These are phyloP conservation scores for Phytophthora idaei DNA, from an alignment of 352 stramenopile species.

Conservation along the genomic window DNA sequence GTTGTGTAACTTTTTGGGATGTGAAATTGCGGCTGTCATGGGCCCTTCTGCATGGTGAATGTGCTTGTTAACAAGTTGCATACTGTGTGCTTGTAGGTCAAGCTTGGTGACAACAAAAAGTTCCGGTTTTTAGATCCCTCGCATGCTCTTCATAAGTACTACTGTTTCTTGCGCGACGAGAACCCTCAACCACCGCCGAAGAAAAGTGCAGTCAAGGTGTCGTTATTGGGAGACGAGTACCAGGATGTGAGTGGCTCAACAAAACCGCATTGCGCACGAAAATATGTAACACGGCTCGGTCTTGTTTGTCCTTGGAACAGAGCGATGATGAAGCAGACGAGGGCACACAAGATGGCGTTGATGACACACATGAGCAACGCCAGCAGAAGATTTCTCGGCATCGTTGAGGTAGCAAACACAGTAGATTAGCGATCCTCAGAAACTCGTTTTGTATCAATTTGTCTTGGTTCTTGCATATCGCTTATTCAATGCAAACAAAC, in stretches of 20 bases:
- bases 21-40: too few species aligned
- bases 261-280: neutral
- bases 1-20: neutral
- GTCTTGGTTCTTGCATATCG: slow-evolving; percentile 19
- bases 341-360: neutral
- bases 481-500: slow-evolving; percentile 23
- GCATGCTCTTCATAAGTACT: slow-evolving; percentile 48
- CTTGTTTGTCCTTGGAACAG: slow-evolving; percentile 6
- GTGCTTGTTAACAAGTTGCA: slow-evolving; percentile 2
- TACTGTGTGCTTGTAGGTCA: slow-evolving; percentile 32
- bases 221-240: slow-evolving; percentile 52
- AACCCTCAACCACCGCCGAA: slow-evolving; percentile 24
- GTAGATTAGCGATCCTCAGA: neutral
- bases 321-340: slow-evolving; percentile 23
- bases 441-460: slow-evolving; percentile 12
- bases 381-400: slow-evolving; percentile 11
- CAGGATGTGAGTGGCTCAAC: slow-evolving; percentile 34
- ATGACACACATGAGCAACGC: slow-evolving; percentile 5
- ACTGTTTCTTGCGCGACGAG: slow-evolving; percentile 50
- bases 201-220: slow-evolving; percentile 9
- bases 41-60: too few species aligned
- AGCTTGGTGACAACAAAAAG: slow-evolving; percentile 37
- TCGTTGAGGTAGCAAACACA: neutral
- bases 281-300: neutral
- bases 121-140: slow-evolving; percentile 46